Conservation (phyloP, 1,139 yeast genomes). For the Diutina catenulata region DNA sequence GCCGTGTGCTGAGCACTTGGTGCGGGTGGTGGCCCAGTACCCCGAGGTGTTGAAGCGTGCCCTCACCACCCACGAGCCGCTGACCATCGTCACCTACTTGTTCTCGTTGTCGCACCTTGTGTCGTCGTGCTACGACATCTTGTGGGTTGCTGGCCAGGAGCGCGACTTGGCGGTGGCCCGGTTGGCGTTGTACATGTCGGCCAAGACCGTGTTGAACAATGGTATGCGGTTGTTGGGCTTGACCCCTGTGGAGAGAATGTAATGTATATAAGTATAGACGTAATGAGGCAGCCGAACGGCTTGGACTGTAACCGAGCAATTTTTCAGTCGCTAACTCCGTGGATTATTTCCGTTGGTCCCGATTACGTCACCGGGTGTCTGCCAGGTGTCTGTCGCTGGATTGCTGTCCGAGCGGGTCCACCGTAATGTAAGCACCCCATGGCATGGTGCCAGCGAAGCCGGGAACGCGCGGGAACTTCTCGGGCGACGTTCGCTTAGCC, state of each 20-base stretch:
- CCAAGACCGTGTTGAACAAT: constrained; percentile 80
- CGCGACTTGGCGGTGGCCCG: constrained; percentile 83
- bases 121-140: constrained; percentile 86
- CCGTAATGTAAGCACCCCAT: too few relatives aligned
- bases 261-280: constrained; percentile 9
- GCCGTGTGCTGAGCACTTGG: constrained; percentile 59
- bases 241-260: constrained; percentile 99
- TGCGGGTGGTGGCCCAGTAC: constrained; percentile 77
- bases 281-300: too few relatives aligned
- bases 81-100: constrained; percentile 87
- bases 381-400: too few relatives aligned
- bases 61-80: constrained; percentile 78
- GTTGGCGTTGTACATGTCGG: constrained; percentile 82
- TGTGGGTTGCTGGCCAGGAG: constrained; percentile 97
- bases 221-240: constrained; percentile 89
- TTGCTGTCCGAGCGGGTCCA: too few relatives aligned
- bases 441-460: too few relatives aligned
- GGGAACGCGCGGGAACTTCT: too few relatives aligned
- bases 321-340: too few relatives aligned
- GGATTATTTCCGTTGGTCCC: too few relatives aligned
- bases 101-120: constrained; percentile 89
- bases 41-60: constrained; percentile 88
- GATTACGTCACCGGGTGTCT: too few relatives aligned
- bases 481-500: too few relatives aligned
- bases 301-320: too few relatives aligned